Percentiles rank a stretch among this genome's conserved stretches.
These are phyloP conservation scores for Cordyceps farinosa DNA, from an alignment of 2,329 filamentous ascomycete species.

Conservation along the genomic window DNA sequence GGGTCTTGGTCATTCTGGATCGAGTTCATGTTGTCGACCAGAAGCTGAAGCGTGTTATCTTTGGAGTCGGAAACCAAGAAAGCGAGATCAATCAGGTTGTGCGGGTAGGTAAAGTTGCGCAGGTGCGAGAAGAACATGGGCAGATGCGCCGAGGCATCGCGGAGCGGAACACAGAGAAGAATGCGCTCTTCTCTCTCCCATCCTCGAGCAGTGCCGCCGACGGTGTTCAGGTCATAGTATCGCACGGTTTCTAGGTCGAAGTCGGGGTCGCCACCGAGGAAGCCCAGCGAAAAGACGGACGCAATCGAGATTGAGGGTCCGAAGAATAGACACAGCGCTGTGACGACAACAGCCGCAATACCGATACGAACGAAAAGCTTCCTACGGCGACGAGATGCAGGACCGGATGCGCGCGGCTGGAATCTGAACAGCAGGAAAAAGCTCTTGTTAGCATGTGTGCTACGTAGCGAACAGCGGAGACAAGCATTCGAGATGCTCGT, in stretches of 20 bases:
- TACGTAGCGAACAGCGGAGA: not conserved
- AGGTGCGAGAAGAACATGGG: conserved; percentile 99
- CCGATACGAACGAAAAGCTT: conserved; percentile 68
- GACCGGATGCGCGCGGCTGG: conserved; percentile 73
- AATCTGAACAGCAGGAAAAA: conserved; percentile 56
- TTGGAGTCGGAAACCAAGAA: conserved; percentile 98
- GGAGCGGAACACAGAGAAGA: conserved; percentile 85
- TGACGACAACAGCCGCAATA: conserved; percentile 53
- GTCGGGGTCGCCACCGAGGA: conserved; percentile 63
- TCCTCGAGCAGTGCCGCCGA: conserved; percentile 84
- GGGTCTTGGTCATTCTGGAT: conserved; percentile 78
- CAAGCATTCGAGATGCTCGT: not conserved
- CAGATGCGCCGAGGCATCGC: conserved; percentile 88
- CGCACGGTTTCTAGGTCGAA: conserved; percentile 89
- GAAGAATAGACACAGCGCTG: conserved; percentile 70
- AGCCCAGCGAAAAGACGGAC: conserved; percentile 64
- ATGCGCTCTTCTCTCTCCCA: conserved; percentile 98
- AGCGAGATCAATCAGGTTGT: conserved; percentile 91
- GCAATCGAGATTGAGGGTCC: conserved; percentile 63
- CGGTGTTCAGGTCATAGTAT: conserved; percentile 92
- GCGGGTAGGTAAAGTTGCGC: conserved; percentile 93
- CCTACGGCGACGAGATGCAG: conserved; percentile 67
- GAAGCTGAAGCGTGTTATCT: conserved; percentile 75
- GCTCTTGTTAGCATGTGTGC: not conserved
- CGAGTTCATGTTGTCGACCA: conserved; percentile 70